Evolutionary conservation across 768 basidiomycete genomes (phyloP).

Genomic region (Flagelloscypha sp.): DNA sequence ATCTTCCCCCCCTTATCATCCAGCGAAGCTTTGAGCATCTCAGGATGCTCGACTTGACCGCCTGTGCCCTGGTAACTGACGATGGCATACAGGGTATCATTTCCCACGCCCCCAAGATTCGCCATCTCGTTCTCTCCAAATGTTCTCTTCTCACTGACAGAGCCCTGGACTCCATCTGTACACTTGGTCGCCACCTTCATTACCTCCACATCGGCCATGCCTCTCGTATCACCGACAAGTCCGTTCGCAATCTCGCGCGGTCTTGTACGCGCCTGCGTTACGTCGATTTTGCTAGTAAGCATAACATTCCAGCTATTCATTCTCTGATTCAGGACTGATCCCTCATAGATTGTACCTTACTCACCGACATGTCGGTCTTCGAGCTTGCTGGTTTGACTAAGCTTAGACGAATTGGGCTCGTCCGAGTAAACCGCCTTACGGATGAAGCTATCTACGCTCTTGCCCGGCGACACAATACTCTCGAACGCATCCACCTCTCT

Average conservation of each 20-base stretch:
- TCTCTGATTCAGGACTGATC: slow-evolving; percentile 10
- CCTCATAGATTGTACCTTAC: slow-evolving; percentile 61
- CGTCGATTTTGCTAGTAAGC: slow-evolving; percentile 92
- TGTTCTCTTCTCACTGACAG: slow-evolving; percentile 73
- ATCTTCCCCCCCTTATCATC: slow-evolving; percentile 60
- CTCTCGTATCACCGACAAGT: slow-evolving; percentile 79
- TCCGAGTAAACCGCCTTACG: slow-evolving; percentile 86
- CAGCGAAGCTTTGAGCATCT: slow-evolving; percentile 70
- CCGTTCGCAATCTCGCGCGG: slow-evolving; percentile 75
- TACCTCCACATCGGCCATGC: slow-evolving; percentile 95
- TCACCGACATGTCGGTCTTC: slow-evolving; percentile 92
- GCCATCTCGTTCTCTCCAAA: slow-evolving; percentile 83
- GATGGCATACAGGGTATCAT: slow-evolving; percentile 78
- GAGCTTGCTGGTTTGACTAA: slow-evolving; percentile 85
- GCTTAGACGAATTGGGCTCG: slow-evolving; percentile 89
- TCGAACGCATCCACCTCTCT: slow-evolving; percentile 94
- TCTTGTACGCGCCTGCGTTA: slow-evolving; percentile 87
- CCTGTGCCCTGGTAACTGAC: slow-evolving; percentile 75
- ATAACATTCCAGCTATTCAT: slow-evolving; percentile 1
- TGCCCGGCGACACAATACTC: slow-evolving; percentile 72
- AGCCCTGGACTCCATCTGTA: slow-evolving; percentile 75
- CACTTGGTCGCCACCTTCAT: slow-evolving; percentile 86
- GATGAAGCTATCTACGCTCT: slow-evolving; percentile 90
- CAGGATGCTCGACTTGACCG: slow-evolving; percentile 89
- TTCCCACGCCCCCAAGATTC: slow-evolving; percentile 71